Base-by-base conservation (phyloP, 331 rosid species). In the Acacia concinna region DNA sequence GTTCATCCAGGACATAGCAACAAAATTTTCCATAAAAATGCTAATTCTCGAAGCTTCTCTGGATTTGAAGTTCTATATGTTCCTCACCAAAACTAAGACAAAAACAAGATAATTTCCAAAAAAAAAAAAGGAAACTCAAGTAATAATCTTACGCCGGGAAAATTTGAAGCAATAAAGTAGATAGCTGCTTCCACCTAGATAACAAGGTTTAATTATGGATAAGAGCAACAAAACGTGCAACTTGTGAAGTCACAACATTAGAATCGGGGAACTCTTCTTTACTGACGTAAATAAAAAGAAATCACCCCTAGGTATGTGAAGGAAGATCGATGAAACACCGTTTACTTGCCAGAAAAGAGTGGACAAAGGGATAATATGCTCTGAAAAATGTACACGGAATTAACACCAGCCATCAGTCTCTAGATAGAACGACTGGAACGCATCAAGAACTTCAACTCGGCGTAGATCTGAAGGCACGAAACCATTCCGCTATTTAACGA, bases 381-480 rank as follows among this genome's bases (percentile, higher is more conserved):
- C 31, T 30, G 43, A 46, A 83, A 59, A 65, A 62, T 63, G 35
- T 32, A 74, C 21, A 66, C 64, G 2, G 20, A 72, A 64, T 57
- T 40, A 63, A 32, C 78, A 75, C 31, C 23, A 8, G 35, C 35
- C 27, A 40, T 18, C 38, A 30, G 8, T 30, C 68, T 64, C 74
- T 18, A 35, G 21, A 20, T 63, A 12, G 38, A 35, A 12, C 40
- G 41, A 77, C 71, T 30, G 74, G 40, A 71, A 71, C 18, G 18
- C 59, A 25, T 18, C 51, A 27, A 76, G 23, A 68, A 40, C 37
- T 74, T 35, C 30, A 64, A 64, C 30, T 14, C 4, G 71, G 65
- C 81, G 62, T 32, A 80, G 89, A 86, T 83, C 83, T 77, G 66
- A 79, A 79, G 49, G 51, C 79, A 79, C 25, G 23, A 52, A 76